Percentiles rank a stretch among this genome's conserved stretches.
phyloP scores from a whole-genome alignment of 257 asterid genomes.

The Plantago major region DNA sequence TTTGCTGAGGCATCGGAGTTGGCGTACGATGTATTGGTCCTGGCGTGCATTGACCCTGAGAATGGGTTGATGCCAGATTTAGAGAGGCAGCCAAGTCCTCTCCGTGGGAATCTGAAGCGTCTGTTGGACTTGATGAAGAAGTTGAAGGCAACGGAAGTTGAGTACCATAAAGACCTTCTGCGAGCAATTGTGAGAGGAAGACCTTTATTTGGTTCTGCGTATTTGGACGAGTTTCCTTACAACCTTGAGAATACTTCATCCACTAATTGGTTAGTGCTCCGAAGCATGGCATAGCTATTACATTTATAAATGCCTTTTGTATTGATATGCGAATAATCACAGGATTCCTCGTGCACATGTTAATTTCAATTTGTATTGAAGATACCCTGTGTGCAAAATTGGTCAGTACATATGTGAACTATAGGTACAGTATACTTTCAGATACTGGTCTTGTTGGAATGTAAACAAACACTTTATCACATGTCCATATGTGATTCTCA shows the following conservation, averaged over 20 bases:
- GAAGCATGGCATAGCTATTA: slow-evolving; percentile 10
- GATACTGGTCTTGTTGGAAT: too few relatives aligned
- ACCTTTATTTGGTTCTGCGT: slow-evolving; percentile 67
- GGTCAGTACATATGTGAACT: too few relatives aligned
- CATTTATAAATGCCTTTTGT: slow-evolving; percentile 10
- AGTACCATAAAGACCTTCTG: slow-evolving; percentile 61
- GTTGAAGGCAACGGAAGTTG: slow-evolving; percentile 61
- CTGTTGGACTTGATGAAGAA: slow-evolving; percentile 84
- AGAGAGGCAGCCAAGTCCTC: slow-evolving; percentile 61
- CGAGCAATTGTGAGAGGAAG: slow-evolving; percentile 70
- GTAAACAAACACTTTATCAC: too few relatives aligned
- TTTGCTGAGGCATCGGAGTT: slow-evolving; percentile 55
- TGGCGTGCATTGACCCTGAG: slow-evolving; percentile 67
- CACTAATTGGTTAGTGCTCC: slow-evolving; percentile 66
- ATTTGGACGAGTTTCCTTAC: slow-evolving; percentile 84
- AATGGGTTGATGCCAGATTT: slow-evolving; percentile 92
- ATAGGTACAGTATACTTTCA: too few relatives aligned
- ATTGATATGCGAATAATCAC: neutral
- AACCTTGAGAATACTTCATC: slow-evolving; percentile 70
- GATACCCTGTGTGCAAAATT: too few relatives aligned
- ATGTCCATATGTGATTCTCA: too few relatives aligned
- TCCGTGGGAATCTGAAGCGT: slow-evolving; percentile 72
- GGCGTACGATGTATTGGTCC: slow-evolving; percentile 58
- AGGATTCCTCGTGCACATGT: neutral
- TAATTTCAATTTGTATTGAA: neutral